Percentiles rank a stretch among this genome's conserved stretches.
Evolutionary conservation across 306 rosid genomes (phyloP).

Genomic region (Hippophae rhamnoides): DNA sequence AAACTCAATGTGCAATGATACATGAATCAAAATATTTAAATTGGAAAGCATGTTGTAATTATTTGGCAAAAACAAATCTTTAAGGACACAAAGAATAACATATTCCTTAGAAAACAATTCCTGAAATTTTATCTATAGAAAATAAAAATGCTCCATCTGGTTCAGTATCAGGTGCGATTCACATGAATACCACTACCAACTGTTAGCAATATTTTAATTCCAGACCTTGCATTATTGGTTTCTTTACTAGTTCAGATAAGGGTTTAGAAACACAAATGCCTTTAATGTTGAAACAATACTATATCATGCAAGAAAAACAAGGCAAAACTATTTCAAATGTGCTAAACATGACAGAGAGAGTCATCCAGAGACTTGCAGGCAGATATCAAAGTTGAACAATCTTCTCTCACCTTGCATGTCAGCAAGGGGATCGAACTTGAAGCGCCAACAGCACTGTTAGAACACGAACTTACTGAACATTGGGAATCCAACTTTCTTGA

Average conservation of each 20-base stretch:
- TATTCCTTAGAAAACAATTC: not conserved
- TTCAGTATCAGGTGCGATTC: conserved; percentile 15
- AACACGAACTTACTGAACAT: conserved; percentile 19
- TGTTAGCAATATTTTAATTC: not conserved
- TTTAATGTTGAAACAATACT: not conserved
- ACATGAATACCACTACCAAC: conserved; percentile 6
- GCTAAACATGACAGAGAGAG: conserved; percentile 5
- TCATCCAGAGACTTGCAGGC: conserved; percentile 5
- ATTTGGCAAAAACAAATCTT: conserved; percentile 10
- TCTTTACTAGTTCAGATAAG: not conserved
- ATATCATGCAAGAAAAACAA: conserved; percentile 19
- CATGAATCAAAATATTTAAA: conserved; percentile 10
- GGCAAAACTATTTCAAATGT: not conserved
- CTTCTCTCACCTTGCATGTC: conserved; percentile 54
- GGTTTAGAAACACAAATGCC: conserved; percentile 5
- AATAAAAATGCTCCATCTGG: not conserved
- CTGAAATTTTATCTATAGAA: conserved; percentile 10
- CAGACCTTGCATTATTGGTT: not conserved
- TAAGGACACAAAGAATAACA: not conserved
- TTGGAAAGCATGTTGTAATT: conserved; percentile 4
- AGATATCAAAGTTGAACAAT: conserved; percentile 18
- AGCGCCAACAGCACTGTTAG: conserved; percentile 22
- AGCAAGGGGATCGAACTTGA: conserved; percentile 29
- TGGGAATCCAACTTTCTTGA: conserved; percentile 22
- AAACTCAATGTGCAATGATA: conserved; percentile 13